Base-by-base conservation (phyloP, 352 stramenopile genomes). In the Pythium biforme region DNA sequence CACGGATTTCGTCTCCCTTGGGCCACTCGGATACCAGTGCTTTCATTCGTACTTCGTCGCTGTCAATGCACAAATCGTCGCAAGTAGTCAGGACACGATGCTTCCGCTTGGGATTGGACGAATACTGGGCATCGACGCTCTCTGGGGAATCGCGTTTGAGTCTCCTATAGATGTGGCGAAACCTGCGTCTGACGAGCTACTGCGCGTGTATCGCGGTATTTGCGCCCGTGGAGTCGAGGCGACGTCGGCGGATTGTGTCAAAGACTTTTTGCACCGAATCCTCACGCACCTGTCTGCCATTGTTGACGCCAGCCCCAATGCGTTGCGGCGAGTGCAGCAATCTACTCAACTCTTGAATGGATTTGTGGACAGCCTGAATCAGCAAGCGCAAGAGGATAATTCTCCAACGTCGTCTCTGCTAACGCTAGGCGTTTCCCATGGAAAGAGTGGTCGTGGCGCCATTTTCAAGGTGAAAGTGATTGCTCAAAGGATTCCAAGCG, bases 21-120 rank as follows among this genome's bases (percentile, higher is more conserved):
- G 86, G 4, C 79, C 70, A 15, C 73, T 91, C 55, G 87, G 87
- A 1, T 96, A 95, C 64, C 86, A 89, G 52, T 96, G 88, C 50
- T 96, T 96, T 27, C 83, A 94, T 60, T 92, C 84, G 14, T 96
- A 92, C 41, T 96, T 96, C 59, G 75, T 92, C 12, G 80, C 73
- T 0, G 43, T 96, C 39, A 96, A 96, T 59, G 68, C 77, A 15
- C 40, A 65, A 11, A 19, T 40, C 7, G 26, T 63, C 12, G 20
- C 37, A 15, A 52, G 23, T 22, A 52, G 33, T 29, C 29, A 59
- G 11, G 40, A 55, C 10, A 4, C 31, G 14, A 46, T 47, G n/a
- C 1, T 10, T 4, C 33, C 60, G 5, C 23, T 55, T 39, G 50
- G 43, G 4, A 62, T 69, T 20, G 47, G 29, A 9, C 15, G 49